Conservation (phyloP, 495 filamentous ascomycete species). For the Geopyxis carbonaria region DNA sequence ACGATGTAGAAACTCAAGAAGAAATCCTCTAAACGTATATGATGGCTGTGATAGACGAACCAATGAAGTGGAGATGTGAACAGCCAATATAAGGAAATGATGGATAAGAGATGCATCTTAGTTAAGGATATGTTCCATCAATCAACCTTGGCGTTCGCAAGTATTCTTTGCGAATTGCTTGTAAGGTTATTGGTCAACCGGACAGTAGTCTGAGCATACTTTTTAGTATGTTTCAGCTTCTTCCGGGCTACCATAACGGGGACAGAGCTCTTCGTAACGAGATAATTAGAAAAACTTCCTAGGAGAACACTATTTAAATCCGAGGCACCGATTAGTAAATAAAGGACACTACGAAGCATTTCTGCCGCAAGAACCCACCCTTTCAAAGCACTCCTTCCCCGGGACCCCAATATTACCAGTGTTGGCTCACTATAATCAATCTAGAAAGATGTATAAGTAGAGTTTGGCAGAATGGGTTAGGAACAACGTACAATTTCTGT, state of each 20-base stretch:
- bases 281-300: constrained; percentile 86
- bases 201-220: constrained; percentile 38
- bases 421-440: constrained; percentile 85
- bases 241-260: constrained; percentile 86
- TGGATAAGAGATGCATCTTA: too few species aligned
- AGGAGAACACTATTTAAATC: constrained; percentile 53
- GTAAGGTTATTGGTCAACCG: constrained; percentile 41
- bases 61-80: too few species aligned
- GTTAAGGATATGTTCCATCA: too few species aligned
- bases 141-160: constrained; percentile 38
- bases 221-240: constrained; percentile 56
- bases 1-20: too few species aligned
- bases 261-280: constrained; percentile 89
- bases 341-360: too few species aligned
- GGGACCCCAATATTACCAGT: constrained; percentile 79
- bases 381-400: constrained; percentile 79
- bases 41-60: too few species aligned
- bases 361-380: constrained; percentile 50
- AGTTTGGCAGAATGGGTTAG: constrained; percentile 3
- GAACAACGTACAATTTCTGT: constrained; percentile 48
- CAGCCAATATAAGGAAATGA: too few species aligned
- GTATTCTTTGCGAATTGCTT: constrained; percentile 29
- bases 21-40: too few species aligned
- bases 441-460: constrained; percentile 25
- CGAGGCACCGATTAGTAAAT: background rate